Evolutionary conservation across 306 rosid genomes (phyloP), one percentile per base, ranked within the genome.

Genomic region (Sicyos edulis): DNA sequence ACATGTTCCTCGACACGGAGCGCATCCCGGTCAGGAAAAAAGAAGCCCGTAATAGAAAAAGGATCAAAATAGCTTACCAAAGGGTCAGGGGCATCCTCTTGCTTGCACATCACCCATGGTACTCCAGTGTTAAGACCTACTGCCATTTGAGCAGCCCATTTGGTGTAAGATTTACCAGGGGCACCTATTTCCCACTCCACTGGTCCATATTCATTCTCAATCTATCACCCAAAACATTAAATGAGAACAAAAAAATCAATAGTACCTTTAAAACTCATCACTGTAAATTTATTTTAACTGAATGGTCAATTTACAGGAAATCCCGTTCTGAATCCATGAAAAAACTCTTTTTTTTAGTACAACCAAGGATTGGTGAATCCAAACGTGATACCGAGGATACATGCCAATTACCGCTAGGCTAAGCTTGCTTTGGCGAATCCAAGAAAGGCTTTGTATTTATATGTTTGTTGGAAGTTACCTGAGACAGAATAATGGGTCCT

Each of bases 61-160:
- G 42, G 47, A 1, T 13, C 21, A 26, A 9, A 53, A 32, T 60
- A 54, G 73, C 86, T 86, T 86, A 95, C 99, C 51, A 87, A 57
- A 9, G 99, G 99, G 58, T 87, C 97, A 51, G 99, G 99, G 79
- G 99, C 95, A 76, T 95, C 99, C 51, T 89, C 85, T 87, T 95
- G 99, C 86, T 95, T 95, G 88, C 99, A 95, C 99, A 95, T 95
- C 71, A 95, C 77, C 99, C 99, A 95, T 2, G 99, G 99, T 1
- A 87, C 99, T 0, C 97, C 99, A 12, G 99, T 95, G 70, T 78
- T 45, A 19, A 95, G 92, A 55, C 83, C 89, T 8, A 89, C 89
- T 17, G 97, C 99, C 99, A 95, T 95, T 85, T 86, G 76, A 78
- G 96, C 90, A 56, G 91, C 90, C 99, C 99, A 95, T 81, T 82